phyloP scores from a whole-genome alignment of 257 asterid species.

The Capsicum chinense region DNA sequence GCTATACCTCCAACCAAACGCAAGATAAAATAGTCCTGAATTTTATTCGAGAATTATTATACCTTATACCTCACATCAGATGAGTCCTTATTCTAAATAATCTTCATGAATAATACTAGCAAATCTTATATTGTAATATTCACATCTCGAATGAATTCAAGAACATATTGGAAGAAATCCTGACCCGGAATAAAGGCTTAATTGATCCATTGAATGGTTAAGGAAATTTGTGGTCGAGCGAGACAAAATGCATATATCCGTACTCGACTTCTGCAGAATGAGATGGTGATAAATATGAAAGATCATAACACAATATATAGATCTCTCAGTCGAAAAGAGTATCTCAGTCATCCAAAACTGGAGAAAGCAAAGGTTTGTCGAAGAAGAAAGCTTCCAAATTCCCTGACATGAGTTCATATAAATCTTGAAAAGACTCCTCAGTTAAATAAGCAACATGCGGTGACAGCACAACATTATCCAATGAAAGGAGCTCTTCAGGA shows the following conservation, averaged over 20 bases:
- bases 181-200: too few species aligned
- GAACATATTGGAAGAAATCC: too few species aligned
- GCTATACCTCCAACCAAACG: too few species aligned
- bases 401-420: constrained; percentile 30
- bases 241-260: constrained; percentile 34
- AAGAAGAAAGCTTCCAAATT: constrained; percentile 51
- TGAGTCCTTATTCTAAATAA: too few species aligned
- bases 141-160: too few species aligned
- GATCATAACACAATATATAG: not conserved
- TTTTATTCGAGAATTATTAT: too few species aligned
- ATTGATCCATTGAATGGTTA: too few species aligned
- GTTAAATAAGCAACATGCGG: constrained; percentile 53
- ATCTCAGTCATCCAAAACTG: constrained; percentile 31
- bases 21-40: too few species aligned
- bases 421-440: constrained; percentile 36
- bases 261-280: not conserved
- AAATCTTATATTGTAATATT: too few species aligned
- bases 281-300: not conserved
- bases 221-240: not conserved
- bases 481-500: constrained; percentile 42
- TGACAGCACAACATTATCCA: constrained; percentile 68
- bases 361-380: constrained; percentile 41
- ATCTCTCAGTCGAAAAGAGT: not conserved
- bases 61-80: too few species aligned
- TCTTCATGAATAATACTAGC: too few species aligned